Evolutionary conservation across 371 early-diverging fungal genomes (phyloP).

Genomic region (Lichtheimia corymbifera): DNA sequence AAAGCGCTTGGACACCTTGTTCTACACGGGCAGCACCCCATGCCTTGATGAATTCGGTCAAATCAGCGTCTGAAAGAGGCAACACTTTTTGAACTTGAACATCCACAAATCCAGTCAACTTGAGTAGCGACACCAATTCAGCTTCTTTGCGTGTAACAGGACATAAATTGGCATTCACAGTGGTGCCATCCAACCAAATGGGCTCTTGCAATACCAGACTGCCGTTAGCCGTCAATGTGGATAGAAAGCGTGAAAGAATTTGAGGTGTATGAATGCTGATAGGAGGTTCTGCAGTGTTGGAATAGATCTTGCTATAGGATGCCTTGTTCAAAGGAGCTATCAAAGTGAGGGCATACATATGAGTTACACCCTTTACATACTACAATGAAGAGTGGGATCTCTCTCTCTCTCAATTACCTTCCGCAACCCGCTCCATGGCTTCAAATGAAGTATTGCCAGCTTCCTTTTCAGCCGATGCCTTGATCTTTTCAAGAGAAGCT

Average conservation of each 20-base stretch:
- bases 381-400: slow-evolving; percentile 23
- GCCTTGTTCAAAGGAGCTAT: slow-evolving; percentile 42
- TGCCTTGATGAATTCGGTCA: slow-evolving; percentile 39
- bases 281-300: slow-evolving; percentile 38
- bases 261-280: slow-evolving; percentile 38
- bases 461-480: slow-evolving; percentile 27
- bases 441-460: slow-evolving; percentile 56
- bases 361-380: not conserved
- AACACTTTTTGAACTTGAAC: slow-evolving; percentile 17
- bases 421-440: slow-evolving; percentile 45
- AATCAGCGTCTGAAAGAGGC: slow-evolving; percentile 42
- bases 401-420: slow-evolving; percentile 27
- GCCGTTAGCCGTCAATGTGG: slow-evolving; percentile 36
- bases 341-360: not conserved
- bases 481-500: slow-evolving; percentile 23
- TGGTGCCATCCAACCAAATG: slow-evolving; percentile 25
- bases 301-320: slow-evolving; percentile 33
- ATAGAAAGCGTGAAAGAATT: slow-evolving; percentile 43
- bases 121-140: slow-evolving; percentile 46
- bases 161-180: slow-evolving; percentile 34
- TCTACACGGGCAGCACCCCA: slow-evolving; percentile 48
- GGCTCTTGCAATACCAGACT: slow-evolving; percentile 36
- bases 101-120: slow-evolving; percentile 49
- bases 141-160: slow-evolving; percentile 43
- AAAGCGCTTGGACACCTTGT: slow-evolving; percentile 46